A percentile compares a stretch with the other conserved stretches of the same genome.
Conservation (phyloP, 345 rosid genomes). For the Hevea brasiliensis region DNA sequence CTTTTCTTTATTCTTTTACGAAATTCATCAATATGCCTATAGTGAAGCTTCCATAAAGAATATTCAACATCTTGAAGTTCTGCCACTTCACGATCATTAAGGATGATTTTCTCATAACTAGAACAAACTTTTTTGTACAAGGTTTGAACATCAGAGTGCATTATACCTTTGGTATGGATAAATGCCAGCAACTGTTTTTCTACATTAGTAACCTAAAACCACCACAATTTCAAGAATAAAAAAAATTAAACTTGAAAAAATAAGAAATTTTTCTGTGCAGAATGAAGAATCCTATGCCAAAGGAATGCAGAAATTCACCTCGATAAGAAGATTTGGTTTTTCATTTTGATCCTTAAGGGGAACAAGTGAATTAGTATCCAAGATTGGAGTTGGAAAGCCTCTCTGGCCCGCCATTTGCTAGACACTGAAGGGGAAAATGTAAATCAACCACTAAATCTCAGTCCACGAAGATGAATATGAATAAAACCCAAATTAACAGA, state of each 20-base stretch:
- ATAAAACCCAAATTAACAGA: neutral
- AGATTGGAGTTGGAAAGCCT: constrained; percentile 27
- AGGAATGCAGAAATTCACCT: constrained; percentile 43
- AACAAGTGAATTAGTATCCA: constrained; percentile 33
- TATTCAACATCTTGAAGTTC: constrained; percentile 84
- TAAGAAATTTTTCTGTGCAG: neutral
- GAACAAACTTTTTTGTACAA: constrained; percentile 59
- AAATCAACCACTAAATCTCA: neutral
- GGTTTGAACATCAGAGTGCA: constrained; percentile 53
- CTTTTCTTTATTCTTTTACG: constrained; percentile 59
- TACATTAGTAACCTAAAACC: constrained; percentile 54
- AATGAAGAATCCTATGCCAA: constrained; percentile 16
- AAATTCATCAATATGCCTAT: constrained; percentile 80
- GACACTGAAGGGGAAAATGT: neutral
- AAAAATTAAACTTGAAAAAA: constrained; percentile 19
- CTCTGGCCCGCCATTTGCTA: constrained; percentile 16
- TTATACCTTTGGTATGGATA: constrained; percentile 52
- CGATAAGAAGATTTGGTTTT: constrained; percentile 42
- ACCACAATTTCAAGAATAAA: constrained; percentile 14
- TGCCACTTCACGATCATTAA: constrained; percentile 43
- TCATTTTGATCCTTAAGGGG: constrained; percentile 42
- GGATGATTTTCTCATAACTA: constrained; percentile 60
- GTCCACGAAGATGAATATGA: neutral
- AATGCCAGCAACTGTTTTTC: constrained; percentile 70
- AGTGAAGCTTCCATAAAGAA: constrained; percentile 86